Evolutionary conservation across 1,284 basidiomycete genomes (phyloP), one percentile per base, ranked within the genome.

Genomic region (Lentinula novae-zelandiae): DNA sequence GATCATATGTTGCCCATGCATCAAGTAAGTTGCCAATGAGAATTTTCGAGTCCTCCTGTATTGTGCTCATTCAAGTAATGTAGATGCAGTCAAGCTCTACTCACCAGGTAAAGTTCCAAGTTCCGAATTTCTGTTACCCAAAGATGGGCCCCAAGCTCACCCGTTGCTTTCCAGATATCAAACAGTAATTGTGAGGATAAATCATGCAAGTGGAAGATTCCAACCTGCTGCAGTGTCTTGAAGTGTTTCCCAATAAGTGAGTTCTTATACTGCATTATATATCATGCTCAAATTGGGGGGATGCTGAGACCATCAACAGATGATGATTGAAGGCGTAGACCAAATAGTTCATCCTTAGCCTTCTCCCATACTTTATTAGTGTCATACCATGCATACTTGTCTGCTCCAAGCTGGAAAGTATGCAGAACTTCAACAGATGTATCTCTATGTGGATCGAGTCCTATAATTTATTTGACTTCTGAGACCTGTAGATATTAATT

Each of bases 181-280:
- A 68, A 70, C 17, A 51, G 17, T 17, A 44, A 44, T 40, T 53
- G 1, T 20, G 33, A 50, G 61, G 38, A 3, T 1, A 75, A 40
- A 59, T 73, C 70, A 61, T 78, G 34, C 34, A 78, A 0, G 65
- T 42, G 12, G 67, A 17, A 17, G 17, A 17, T 17, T 17, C 17
- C 69, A 0, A 71, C 53, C 57, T 77, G 78, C 12, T 66, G 64
- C 4, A 81, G 59, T 1, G 65, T 67, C 62, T 78, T 78, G 60
- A 79, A 75, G 17, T 80, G 76, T 33, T 70, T 70, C 3, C 78
- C 76, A 51, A 78, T 73, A 0, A 81, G 66, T 6, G 67, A 69
- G 36, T 75, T 75, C 7, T 66, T 66, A 62, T 78, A 76, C 55
- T 78, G 72, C 44, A 73, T 66, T 9, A 79, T 71, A 60, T 76